Evolutionary conservation across 805 yeast genomes (phyloP), one percentile per base, ranked within the genome.

Genomic region (Clavispora asparagi): DNA sequence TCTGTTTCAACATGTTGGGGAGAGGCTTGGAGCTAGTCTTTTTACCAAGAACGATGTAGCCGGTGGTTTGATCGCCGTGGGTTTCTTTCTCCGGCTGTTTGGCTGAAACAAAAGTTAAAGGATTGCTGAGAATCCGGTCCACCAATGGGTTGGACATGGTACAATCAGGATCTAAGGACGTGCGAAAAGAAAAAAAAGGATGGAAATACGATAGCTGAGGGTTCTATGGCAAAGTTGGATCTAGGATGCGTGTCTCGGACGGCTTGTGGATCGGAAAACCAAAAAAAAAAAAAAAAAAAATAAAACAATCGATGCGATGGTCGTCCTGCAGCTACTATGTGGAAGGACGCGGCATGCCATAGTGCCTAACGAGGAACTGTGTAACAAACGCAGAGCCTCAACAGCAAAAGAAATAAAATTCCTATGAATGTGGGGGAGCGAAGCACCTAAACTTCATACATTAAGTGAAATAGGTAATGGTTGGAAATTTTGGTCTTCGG

Each of bases 81-180:
- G 43, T 48, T 46, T 54, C 58, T 37, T 44, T 42, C 13, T 53
- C 55, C 10, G 53, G 52, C 44, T 66, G 67, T 51, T 73, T 78
- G 13, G 87, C 90, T 4, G 80, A 71, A 44, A 76, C 80, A 63
- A 87, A 88, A 27, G 71, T 71, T 43, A 84, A 61, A 9, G 89
- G 90, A 46, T 78, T 77, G 27, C 82, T 65, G 36, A 83, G 68
- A 45, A 83, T 72, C 55, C 85, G 71, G 55, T 82, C 87, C 48
- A 82, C 78, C 39, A 81, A 61, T n/a, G 87, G 87, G 42, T 78
- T 71, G 31, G 58, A 49, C 53, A 53, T 53, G 46, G 27, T 28
- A 25, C 27, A 26, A 25, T 37, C 40, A 23, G 29, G 16, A 17
- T 32, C 31, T 32, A 32, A 23, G 28, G 38, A 25, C 10, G 38